Evolutionary conservation across 352 stramenopile genomes (phyloP).

Genomic region (Globisporangium cederbergense): DNA sequence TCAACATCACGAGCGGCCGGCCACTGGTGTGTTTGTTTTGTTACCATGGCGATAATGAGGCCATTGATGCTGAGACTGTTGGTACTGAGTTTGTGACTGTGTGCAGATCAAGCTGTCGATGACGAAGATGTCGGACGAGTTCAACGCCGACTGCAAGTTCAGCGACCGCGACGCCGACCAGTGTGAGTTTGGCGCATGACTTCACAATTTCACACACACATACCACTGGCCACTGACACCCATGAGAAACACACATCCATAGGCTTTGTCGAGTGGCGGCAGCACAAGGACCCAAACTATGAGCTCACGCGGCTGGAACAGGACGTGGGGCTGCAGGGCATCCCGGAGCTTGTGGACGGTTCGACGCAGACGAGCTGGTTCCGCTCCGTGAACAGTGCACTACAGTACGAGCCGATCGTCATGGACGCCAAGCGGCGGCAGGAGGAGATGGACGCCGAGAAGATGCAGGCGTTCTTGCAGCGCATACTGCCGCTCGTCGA

Average conservation of each 20-base stretch:
- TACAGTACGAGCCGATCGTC: slow-evolving; percentile 76
- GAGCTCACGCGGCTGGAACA: slow-evolving; percentile 75
- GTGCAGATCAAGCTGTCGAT: slow-evolving; percentile 69
- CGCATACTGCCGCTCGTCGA: slow-evolving; percentile 67
- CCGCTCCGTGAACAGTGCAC: slow-evolving; percentile 73
- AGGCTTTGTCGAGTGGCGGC: slow-evolving; percentile 84
- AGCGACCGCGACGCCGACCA: slow-evolving; percentile 78
- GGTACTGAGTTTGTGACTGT: not conserved
- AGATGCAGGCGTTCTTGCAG: slow-evolving; percentile 64
- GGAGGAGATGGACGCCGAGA: slow-evolving; percentile 64
- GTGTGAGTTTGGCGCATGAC: slow-evolving; percentile 25
- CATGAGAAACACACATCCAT: not conserved
- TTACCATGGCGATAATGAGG: not conserved
- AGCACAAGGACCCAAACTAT: slow-evolving; percentile 84
- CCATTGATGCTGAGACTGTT: not conserved
- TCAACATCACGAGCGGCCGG: slow-evolving; percentile 45
- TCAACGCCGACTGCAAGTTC: slow-evolving; percentile 85
- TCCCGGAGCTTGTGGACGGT: slow-evolving; percentile 61
- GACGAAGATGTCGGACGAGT: slow-evolving; percentile 78
- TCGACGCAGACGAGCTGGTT: slow-evolving; percentile 83
- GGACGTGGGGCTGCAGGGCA: slow-evolving; percentile 73
- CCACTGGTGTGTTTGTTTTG: slow-evolving; percentile 31
- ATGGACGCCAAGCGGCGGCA: slow-evolving; percentile 36
- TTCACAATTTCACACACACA: not conserved
- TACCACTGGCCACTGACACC: not conserved